Conservation (phyloP, 768 basidiomycete species). For the Amanita phalloides region DNA sequence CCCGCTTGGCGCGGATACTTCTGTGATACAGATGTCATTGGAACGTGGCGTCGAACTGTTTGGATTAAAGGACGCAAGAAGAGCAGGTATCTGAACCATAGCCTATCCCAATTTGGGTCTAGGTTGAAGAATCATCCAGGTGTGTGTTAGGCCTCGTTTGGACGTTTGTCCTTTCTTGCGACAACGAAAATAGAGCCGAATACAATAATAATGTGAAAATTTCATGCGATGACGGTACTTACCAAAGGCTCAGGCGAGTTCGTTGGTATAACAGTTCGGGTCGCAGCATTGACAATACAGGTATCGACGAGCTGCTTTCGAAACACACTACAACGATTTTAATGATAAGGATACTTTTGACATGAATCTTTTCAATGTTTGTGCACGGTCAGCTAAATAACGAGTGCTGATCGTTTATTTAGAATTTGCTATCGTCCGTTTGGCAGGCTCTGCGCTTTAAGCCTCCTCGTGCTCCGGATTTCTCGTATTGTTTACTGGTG, state of each 20-base stretch:
- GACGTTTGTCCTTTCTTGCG: background rate
- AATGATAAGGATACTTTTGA: background rate
- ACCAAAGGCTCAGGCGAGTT: constrained; percentile 2
- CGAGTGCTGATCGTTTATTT: background rate
- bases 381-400: background rate
- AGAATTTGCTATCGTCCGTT: constrained; percentile 4
- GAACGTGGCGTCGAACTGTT: background rate
- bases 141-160: constrained; percentile 4
- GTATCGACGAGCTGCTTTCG: constrained; percentile 6
- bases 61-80: constrained; percentile 4
- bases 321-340: constrained; percentile 1
- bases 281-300: background rate
- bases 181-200: constrained; percentile 2
- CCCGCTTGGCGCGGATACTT: constrained; percentile 8
- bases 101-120: no score
- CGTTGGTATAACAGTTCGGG: background rate
- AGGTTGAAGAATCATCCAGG: background rate
- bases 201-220: constrained; percentile 5
- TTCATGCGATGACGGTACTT: background rate
- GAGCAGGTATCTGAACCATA: background rate
- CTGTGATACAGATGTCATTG: constrained; percentile 5
- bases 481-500: constrained; percentile 5
- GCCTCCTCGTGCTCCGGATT: background rate
- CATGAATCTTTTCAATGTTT: constrained; percentile 3
- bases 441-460: constrained; percentile 7